phyloP scores from a whole-genome alignment of 371 early-diverging fungal genomes.

The Phascolomyces articulosus region DNA sequence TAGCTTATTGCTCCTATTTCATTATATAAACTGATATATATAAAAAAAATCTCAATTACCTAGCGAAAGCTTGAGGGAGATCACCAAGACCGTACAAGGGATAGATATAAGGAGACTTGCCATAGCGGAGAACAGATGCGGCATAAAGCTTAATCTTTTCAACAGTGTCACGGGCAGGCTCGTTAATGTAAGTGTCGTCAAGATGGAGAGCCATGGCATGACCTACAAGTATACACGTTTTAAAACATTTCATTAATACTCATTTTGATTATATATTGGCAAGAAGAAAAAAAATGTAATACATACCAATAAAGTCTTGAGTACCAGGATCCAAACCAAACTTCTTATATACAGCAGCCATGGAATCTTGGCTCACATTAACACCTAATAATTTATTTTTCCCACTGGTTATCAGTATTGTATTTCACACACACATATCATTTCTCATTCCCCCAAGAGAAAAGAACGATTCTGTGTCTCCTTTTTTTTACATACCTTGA shows the following conservation, averaged over 20 bases:
- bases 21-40: not conserved
- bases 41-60: slow-evolving; percentile 55
- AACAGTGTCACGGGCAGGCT: slow-evolving; percentile 92
- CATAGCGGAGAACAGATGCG: slow-evolving; percentile 92
- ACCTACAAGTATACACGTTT: slow-evolving; percentile 35
- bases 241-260: too few species aligned
- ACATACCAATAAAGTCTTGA: slow-evolving; percentile 90
- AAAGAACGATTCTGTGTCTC: too few species aligned
- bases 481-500: slow-evolving; percentile 49
- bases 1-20: not conserved
- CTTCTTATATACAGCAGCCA: slow-evolving; percentile 88
- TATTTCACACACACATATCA: too few species aligned
- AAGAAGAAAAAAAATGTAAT: not conserved
- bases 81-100: slow-evolving; percentile 99
- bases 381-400: slow-evolving; percentile 42
- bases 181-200: slow-evolving; percentile 90
- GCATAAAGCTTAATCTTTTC: slow-evolving; percentile 94
- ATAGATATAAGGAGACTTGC: slow-evolving; percentile 99
- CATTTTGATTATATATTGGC: too few species aligned
- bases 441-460: too few species aligned
- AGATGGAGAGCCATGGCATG: slow-evolving; percentile 98
- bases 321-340: slow-evolving; percentile 95
- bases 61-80: slow-evolving; percentile 99
- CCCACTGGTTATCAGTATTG: not conserved
- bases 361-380: slow-evolving; percentile 75